Percentiles rank a stretch among this genome's conserved stretches.
Conservation (phyloP, 305 asterid genomes). For the Galium porrigens region DNA sequence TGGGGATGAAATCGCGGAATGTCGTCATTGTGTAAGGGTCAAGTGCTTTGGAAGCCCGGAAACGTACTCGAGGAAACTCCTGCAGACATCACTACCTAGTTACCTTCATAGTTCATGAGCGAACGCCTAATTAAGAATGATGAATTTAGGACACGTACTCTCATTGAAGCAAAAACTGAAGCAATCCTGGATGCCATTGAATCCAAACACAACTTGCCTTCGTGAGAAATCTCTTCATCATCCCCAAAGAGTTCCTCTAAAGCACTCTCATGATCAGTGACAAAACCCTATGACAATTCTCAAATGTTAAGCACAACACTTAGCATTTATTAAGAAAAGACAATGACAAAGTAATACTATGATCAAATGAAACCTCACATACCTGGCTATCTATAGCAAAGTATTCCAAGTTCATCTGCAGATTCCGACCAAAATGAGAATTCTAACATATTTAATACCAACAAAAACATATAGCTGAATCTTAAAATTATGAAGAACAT, state of each 20-base stretch:
- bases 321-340: background rate
- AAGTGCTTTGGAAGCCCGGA: slow-evolving; percentile 45
- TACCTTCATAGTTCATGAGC: background rate
- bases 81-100: slow-evolving; percentile 17
- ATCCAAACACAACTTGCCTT: slow-evolving; percentile 48
- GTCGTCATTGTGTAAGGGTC: slow-evolving; percentile 26
- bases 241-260: slow-evolving; percentile 74
- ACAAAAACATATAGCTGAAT: background rate
- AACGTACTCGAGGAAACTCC: slow-evolving; percentile 86
- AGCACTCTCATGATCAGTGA: slow-evolving; percentile 86
- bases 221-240: slow-evolving; percentile 40
- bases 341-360: background rate
- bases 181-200: slow-evolving; percentile 68
- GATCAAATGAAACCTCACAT: slow-evolving; percentile 6
- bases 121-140: background rate
- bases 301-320: background rate
- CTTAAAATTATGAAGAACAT: slow-evolving; percentile 13
- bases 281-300: slow-evolving; percentile 43
- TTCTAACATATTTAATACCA: background rate
- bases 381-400: slow-evolving; percentile 85
- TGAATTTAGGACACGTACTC: slow-evolving; percentile 30
- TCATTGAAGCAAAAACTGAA: slow-evolving; percentile 88
- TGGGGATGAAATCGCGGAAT: slow-evolving; percentile 51
- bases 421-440: slow-evolving; percentile 16
- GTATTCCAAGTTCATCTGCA: slow-evolving; percentile 94